Evolutionary conservation across 1,284 basidiomycete genomes (phyloP).

Genomic region (Veloporphyrellus conicus): DNA sequence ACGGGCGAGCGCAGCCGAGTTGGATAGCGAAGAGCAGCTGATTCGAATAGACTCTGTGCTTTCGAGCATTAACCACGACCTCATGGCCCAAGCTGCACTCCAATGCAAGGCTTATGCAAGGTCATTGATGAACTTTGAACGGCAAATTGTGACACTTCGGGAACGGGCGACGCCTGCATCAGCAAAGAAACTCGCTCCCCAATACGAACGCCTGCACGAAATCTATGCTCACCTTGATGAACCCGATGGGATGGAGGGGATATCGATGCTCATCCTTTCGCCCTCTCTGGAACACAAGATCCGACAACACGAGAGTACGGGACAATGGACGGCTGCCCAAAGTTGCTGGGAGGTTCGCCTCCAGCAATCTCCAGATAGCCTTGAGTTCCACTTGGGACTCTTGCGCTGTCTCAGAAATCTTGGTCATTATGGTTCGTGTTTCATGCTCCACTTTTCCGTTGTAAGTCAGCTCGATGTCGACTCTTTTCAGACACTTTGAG

Average conservation of each 20-base stretch:
- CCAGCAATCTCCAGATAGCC: conserved; percentile 85
- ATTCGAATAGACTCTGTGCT: conserved; percentile 74
- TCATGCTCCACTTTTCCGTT: neutral
- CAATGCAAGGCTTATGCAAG: conserved; percentile 93
- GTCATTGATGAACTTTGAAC: conserved; percentile 93
- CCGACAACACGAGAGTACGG: conserved; percentile 95
- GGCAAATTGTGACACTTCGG: conserved; percentile 60
- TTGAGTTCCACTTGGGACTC: conserved; percentile 86
- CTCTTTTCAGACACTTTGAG: conserved; percentile 76
- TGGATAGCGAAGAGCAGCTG: conserved; percentile 54
- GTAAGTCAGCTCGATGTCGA: neutral
- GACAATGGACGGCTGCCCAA: conserved; percentile 96
- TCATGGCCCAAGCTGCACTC: conserved; percentile 92
- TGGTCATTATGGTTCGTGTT: conserved; percentile 86
- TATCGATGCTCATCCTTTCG: conserved; percentile 84
- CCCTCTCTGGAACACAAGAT: conserved; percentile 97
- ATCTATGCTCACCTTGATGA: conserved; percentile 97
- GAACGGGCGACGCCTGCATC: conserved; percentile 38
- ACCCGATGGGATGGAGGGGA: conserved; percentile 99
- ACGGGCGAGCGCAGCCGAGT: conserved; percentile 35
- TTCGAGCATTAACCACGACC: conserved; percentile 78
- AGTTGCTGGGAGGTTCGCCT: conserved; percentile 99
- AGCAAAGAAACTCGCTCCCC: conserved; percentile 59
- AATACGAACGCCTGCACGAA: conserved; percentile 91
- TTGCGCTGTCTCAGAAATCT: conserved; percentile 90